These are phyloP conservation scores for Chamaecyparis obtusa DNA, from an alignment of 75 land plant species.

Conservation along the genomic window DNA sequence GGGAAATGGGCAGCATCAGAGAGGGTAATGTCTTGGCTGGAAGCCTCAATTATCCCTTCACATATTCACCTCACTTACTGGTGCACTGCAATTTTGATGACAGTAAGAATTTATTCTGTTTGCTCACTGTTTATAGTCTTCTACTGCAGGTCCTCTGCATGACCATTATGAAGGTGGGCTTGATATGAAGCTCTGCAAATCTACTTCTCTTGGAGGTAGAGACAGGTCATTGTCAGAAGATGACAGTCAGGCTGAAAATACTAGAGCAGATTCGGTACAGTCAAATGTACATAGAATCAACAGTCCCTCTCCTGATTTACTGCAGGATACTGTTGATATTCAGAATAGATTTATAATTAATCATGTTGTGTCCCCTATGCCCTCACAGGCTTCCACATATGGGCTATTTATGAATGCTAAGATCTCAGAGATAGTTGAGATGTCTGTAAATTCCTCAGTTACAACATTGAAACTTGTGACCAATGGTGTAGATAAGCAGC, in stretches of 20 bases:
- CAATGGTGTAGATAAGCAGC: not conserved
- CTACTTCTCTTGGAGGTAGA: not conserved
- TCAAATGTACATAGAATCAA: not conserved
- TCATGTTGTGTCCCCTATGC: not conserved
- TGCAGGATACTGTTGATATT: not conserved
- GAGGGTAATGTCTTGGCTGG: not conserved
- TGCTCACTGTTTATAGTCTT: not conserved
- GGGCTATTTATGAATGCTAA: not conserved
- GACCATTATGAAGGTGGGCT: not conserved
- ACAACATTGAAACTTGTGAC: not conserved
- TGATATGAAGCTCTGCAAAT: not conserved
- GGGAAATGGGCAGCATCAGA: not conserved
- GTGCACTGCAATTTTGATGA: not conserved
- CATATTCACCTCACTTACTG: not conserved
- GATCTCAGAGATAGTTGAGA: slow-evolving; percentile 5
- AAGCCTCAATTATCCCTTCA: not conserved
- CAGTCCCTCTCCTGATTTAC: not conserved
- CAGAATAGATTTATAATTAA: not conserved
- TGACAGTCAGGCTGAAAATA: not conserved
- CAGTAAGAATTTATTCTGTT: not conserved
- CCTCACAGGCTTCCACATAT: not conserved
- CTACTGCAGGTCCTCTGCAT: not conserved
- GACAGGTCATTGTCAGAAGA: not conserved
- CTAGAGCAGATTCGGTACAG: not conserved
- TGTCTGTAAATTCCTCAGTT: not conserved